Conservation (phyloP, 2,329 filamentous ascomycete species). For the Cadophora malorum region DNA sequence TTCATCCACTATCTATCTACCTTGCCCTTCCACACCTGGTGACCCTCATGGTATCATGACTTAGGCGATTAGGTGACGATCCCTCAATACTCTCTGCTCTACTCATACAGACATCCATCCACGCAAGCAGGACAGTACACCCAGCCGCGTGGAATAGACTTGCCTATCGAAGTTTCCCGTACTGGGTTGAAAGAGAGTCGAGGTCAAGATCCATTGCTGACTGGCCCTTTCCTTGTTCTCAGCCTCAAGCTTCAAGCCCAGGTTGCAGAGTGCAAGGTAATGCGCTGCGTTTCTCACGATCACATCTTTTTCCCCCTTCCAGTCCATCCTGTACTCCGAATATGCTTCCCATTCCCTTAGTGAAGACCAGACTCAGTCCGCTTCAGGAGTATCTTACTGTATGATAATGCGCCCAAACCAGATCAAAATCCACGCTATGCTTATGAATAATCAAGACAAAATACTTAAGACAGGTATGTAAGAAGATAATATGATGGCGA, state of each 20-base stretch:
- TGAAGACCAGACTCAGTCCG: background rate
- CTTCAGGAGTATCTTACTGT: background rate
- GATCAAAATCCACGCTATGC: constrained; percentile 2
- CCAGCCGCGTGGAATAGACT: background rate
- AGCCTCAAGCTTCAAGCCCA: too few relatives aligned
- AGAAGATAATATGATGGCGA: background rate
- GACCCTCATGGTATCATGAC: background rate
- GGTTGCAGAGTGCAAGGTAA: background rate
- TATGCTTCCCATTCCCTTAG: background rate
- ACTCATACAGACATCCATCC: background rate
- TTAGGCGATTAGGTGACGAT: background rate
- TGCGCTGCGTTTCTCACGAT: background rate
- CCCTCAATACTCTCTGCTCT: background rate
- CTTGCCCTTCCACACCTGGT: background rate
- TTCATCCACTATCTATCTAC: background rate
- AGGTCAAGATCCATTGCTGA: too few relatives aligned
- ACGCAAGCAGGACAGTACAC: background rate
- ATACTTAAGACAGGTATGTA: background rate
- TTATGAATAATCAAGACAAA: constrained; percentile 4
- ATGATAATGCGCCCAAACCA: background rate
- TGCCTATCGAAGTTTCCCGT: too few relatives aligned
- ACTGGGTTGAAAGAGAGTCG: too few relatives aligned
- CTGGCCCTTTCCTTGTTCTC: too few relatives aligned
- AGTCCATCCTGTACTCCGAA: background rate
- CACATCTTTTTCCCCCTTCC: background rate